A percentile compares a stretch with the other conserved stretches of the same genome.
phyloP scores from a whole-genome alignment of 108 stramenopile species.

The Seminavis robusta region DNA sequence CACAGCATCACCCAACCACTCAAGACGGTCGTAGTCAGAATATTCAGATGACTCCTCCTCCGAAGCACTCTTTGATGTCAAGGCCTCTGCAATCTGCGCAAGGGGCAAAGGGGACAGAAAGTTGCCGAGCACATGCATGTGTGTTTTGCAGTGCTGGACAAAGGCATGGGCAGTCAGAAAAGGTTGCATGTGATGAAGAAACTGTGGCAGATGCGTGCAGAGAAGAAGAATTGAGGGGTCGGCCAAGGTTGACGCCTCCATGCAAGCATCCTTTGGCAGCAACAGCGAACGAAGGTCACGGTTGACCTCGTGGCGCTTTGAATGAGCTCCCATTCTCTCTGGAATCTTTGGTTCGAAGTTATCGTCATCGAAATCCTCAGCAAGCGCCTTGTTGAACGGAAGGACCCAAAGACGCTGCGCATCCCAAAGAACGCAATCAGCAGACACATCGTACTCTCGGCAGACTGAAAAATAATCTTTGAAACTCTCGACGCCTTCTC shows the following conservation, averaged over 20 bases:
- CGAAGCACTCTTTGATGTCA: constrained; percentile 4
- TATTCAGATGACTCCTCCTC: background rate
- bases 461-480: constrained; percentile 32
- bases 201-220: constrained; percentile 45
- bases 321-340: background rate
- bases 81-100: constrained; percentile 12
- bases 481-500: constrained; percentile 28
- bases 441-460: constrained; percentile 9
- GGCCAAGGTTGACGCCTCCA: constrained; percentile 37
- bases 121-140: constrained; percentile 29
- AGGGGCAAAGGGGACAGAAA: constrained; percentile 16
- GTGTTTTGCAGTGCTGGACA: constrained; percentile 20
- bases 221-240: constrained; percentile 42
- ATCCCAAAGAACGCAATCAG: constrained; percentile 22
- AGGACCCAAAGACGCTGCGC: constrained; percentile 34
- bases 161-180: constrained; percentile 24
- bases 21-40: constrained; percentile 39
- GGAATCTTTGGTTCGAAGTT: background rate
- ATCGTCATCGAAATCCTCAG: no score
- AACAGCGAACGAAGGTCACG: constrained; percentile 13
- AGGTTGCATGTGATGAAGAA: constrained; percentile 36
- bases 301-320: background rate
- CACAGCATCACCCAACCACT: constrained; percentile 64
- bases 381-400: constrained; percentile 14
- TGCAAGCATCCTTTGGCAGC: constrained; percentile 34